Evolutionary conservation across 1,284 basidiomycete genomes (phyloP), one percentile per base, ranked within the genome.

Genomic region (Flammula alnicola): DNA sequence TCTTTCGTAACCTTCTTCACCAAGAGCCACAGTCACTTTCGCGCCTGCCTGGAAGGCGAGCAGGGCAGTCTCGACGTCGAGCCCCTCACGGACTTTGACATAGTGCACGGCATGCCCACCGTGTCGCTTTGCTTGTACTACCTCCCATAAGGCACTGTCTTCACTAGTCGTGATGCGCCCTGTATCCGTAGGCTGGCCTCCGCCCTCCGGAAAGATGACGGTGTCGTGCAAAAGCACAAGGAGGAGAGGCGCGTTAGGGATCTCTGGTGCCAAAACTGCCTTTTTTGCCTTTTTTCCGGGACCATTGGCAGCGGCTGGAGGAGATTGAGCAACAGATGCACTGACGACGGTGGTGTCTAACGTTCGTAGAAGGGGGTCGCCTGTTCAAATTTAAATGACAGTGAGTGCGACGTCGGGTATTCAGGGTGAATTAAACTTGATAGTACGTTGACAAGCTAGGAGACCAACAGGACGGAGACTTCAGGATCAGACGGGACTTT

Each of bases 151-250:
- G 4, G 63, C 66, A 10, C 74, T 72, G 47, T 80, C 68, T 0
- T 63, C 60, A 10, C 67, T 68, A 1, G 74, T 74, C 5, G 61
- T 76, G 16, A 95, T 71, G 7, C 74, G 47, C 0, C 92, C 93
- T 17, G 83, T 84, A 62, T 95, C 93, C 4, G 84, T 85, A 0
- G 91, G 89, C 60, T 95, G 93, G 2, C 91, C 91, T 11, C 93
- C 93, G 10, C 91, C 91, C 70, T 95, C 93, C 0, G 93, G 93
- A 62, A 95, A 95, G 36, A 93, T 78, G n/a, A 92, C 77, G 1
- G 91, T 93, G 65, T 95, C 93, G 52, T 87, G 83, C 31, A 91
- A 70, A 55, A 88, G 76, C 3, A 95, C 72, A 57, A 86, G 81
- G 26, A 87, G 70, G 12, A 82, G 66, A 4, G 79, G 77, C 38